Conservation (phyloP, 176 grass and related monocot species). For the Carex littledalei region DNA sequence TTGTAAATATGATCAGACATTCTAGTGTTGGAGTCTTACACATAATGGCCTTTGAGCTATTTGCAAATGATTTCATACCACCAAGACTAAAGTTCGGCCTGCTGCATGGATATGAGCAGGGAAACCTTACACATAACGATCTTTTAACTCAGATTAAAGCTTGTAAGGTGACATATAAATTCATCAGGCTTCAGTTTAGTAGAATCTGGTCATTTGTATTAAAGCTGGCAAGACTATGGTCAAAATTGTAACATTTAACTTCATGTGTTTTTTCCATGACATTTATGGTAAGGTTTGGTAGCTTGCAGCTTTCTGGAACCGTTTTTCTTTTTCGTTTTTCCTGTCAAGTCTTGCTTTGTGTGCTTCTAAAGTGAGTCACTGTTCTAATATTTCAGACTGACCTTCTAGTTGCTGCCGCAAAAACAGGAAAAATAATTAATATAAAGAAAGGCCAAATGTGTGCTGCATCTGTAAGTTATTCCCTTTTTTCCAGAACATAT, state of each 20-base stretch:
- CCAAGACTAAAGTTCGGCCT: not conserved
- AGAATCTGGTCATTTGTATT: not conserved
- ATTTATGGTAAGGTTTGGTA: not conserved
- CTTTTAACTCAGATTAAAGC: not conserved
- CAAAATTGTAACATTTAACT: conserved; percentile 5
- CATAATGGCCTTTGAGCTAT: not conserved
- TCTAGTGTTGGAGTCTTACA: not conserved
- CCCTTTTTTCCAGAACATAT: not conserved
- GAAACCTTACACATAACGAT: too few species aligned
- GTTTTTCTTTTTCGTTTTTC: not conserved
- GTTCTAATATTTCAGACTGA: conserved; percentile 59
- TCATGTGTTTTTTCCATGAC: not conserved
- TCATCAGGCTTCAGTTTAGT: not conserved
- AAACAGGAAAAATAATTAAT: conserved; percentile 93
- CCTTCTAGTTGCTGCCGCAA: conserved; percentile 81
- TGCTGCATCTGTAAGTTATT: conserved; percentile 76
- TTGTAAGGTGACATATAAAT: not conserved
- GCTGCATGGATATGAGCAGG: not conserved
- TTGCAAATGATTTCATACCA: not conserved
- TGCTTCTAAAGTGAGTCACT: conserved; percentile 13
- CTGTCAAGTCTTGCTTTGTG: not conserved
- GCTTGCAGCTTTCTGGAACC: not conserved
- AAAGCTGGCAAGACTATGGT: not conserved
- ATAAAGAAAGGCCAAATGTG: conserved; percentile 99
- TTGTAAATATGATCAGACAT: not conserved